Evolutionary conservation across 169 alveolate genomes (phyloP).

Genomic region (Amoebophrya sp.): DNA sequence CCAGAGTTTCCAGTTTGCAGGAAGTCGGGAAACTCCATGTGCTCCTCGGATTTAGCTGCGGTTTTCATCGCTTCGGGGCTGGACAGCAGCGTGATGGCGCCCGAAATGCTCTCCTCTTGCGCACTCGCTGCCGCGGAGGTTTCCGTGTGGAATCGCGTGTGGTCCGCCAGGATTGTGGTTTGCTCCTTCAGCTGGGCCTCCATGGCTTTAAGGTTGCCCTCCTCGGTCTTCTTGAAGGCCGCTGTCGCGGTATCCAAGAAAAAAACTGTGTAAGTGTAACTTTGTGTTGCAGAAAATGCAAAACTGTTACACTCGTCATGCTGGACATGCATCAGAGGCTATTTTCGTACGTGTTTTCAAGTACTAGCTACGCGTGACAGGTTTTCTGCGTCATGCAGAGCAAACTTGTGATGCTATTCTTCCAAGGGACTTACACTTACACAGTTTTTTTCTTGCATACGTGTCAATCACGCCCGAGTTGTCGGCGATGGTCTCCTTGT

Average conservation of each 20-base stretch:
- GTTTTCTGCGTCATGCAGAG: no score
- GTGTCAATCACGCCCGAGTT: neutral
- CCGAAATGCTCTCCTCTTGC: neutral
- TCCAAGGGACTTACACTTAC: no score
- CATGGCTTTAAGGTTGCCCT: neutral
- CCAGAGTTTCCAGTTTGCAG: neutral
- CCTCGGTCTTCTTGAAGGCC: no score
- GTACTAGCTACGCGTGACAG: no score
- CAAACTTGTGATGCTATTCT: no score
- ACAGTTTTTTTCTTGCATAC: no score
- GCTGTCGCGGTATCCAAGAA: no score
- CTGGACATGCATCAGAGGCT: no score
- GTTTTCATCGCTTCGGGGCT: neutral
- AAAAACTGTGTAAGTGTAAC: no score
- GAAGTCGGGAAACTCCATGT: neutral
- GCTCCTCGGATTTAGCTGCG: neutral
- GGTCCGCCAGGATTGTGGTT: neutral
- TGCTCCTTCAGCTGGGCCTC: neutral
- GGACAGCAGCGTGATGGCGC: neutral
- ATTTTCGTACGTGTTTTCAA: no score
- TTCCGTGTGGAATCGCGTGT: neutral
- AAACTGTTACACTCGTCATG: no score
- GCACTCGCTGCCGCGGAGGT: neutral
- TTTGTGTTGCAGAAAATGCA: no score
- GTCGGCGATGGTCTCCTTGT: neutral